Evolutionary conservation across 306 rosid genomes (phyloP), one percentile per base, ranked within the genome.

Genomic region (Abrus precatorius): DNA sequence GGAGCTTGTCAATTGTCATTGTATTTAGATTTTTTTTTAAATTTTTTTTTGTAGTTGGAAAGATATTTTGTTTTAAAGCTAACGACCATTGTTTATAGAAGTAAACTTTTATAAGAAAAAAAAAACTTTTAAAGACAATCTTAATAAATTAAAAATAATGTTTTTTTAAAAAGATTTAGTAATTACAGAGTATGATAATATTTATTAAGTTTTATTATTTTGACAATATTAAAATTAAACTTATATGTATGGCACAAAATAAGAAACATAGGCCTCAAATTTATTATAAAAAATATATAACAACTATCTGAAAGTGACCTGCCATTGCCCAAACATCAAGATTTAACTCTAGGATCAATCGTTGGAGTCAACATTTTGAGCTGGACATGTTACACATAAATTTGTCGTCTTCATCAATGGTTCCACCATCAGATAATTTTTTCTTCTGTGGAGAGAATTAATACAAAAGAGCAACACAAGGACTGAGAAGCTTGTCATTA

Each of bases 31-130:
- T n/a, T n/a, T n/a, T n/a, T n/a, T n/a, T n/a, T n/a, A n/a, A n/a
- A 11, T 77, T 77, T 52, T 34, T 40, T 76, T 77, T 30, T 59
- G 54, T 13, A 6, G 14, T 9, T 14, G 28, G 1, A 6, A 62
- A 50, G 66, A 80, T 50, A 40, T 70, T 79, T 70, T 61, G 47
- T 28, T 38, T 12, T 1, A 48, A 34, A 33, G 38, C 69, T 34
- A 41, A 77, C 28, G 64, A 77, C 50, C 1, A 13, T 20, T 20
- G 20, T 20, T 20, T 20, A 20, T 20, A 20, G 20, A 20, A 20
- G 20, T 0, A 20, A 20, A 20, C 20, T 20, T 20, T 20, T 20
- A 20, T 20, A 20, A 20, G 20, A 20, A 20, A 20, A 20, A 20
- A 20, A 20, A 20, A 20, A 20, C 20, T 20, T 20, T 20, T 20